phyloP scores from a whole-genome alignment of 2,329 filamentous ascomycete species.

The Aureobasidium sp. region DNA sequence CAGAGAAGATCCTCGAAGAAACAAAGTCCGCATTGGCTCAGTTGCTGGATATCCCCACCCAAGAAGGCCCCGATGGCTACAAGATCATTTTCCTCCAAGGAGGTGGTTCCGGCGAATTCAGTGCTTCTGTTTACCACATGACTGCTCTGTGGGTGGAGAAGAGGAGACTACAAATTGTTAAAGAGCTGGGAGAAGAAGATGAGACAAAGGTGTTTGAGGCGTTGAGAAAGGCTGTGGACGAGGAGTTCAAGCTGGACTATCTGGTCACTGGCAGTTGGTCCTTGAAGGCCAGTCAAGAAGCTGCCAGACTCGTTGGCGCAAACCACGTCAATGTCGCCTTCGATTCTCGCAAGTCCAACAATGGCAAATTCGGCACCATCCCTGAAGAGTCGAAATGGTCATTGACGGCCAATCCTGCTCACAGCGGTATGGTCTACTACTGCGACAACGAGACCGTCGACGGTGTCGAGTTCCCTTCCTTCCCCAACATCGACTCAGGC shows the following conservation, averaged over 20 bases:
- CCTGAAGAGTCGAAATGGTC: slow-evolving; percentile 82
- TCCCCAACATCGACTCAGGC: slow-evolving; percentile 69
- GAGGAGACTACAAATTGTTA: slow-evolving; percentile 65
- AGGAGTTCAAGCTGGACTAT: slow-evolving; percentile 81
- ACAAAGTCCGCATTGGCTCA: slow-evolving; percentile 77
- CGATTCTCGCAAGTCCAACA: slow-evolving; percentile 69
- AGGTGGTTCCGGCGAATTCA: slow-evolving; percentile 89
- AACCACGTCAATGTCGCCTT: slow-evolving; percentile 84
- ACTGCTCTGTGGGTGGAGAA: slow-evolving; percentile 84
- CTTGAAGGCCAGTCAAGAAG: slow-evolving; percentile 89
- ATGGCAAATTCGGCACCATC: slow-evolving; percentile 88
- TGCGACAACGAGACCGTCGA: slow-evolving; percentile 97
- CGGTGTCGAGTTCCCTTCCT: slow-evolving; percentile 86
- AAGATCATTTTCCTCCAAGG: slow-evolving; percentile 91
- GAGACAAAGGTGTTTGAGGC: slow-evolving; percentile 67
- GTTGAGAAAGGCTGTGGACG: slow-evolving; percentile 55
- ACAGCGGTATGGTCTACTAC: slow-evolving; percentile 80
- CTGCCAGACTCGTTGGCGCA: slow-evolving; percentile 76
- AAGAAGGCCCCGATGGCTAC: slow-evolving; percentile 81
- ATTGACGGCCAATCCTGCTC: slow-evolving; percentile 67
- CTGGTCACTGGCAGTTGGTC: slow-evolving; percentile 93
- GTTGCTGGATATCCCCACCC: slow-evolving; percentile 82
- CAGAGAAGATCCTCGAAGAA: slow-evolving; percentile 80
- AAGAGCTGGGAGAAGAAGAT: slow-evolving; percentile 59
- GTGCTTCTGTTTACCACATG: slow-evolving; percentile 85